phyloP scores from a whole-genome alignment of 1,139 yeast genomes.

The Magnusiomyces tetraspermus region DNA sequence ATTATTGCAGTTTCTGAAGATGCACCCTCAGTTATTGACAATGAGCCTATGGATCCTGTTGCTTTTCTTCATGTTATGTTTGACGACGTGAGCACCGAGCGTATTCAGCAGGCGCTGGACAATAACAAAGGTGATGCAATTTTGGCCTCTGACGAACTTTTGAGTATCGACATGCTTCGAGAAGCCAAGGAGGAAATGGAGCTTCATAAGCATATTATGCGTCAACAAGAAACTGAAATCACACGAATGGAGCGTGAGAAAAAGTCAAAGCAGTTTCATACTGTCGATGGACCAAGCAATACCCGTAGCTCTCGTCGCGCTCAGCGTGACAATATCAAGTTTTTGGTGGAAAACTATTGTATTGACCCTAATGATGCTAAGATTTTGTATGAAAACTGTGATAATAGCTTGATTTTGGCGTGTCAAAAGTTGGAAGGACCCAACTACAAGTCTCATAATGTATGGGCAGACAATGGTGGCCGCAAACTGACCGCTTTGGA shows the following conservation, averaged over 20 bases:
- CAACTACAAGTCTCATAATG: not conserved
- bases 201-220: not conserved
- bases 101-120: not conserved
- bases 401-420: not conserved
- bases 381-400: not conserved
- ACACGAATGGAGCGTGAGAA: not conserved
- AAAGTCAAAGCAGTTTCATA: not conserved
- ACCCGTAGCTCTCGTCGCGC: not conserved
- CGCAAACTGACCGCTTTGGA: not conserved
- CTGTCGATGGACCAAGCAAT: not conserved
- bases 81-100: not conserved
- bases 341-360: not conserved
- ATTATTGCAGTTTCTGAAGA: not conserved
- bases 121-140: not conserved
- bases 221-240: not conserved
- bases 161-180: not conserved
- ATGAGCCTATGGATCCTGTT: not conserved
- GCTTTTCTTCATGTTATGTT: not conserved
- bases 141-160: conserved; percentile 2
- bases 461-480: not conserved
- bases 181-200: not conserved
- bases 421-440: not conserved
- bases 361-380: not conserved
- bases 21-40: not conserved
- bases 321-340: conserved; percentile 1